phyloP scores from a whole-genome alignment of 129 eudicot genomes.

The Tanacetum coccineum region DNA sequence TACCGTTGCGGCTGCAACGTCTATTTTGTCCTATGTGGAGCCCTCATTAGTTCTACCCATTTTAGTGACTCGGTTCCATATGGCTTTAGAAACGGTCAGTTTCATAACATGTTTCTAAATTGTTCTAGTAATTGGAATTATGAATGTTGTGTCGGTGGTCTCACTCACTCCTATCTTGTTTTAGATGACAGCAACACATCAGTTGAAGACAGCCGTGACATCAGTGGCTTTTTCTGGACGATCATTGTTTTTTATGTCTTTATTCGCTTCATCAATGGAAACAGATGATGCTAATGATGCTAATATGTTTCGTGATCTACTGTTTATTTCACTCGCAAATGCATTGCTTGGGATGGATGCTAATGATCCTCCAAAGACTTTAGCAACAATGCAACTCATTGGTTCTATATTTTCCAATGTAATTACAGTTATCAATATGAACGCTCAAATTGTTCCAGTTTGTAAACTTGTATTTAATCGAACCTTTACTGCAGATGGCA shows the following conservation, averaged over 20 bases:
- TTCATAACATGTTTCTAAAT: background rate
- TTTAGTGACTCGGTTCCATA: constrained; percentile 81
- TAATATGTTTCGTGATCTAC: constrained; percentile 60
- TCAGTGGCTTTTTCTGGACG: constrained; percentile 93
- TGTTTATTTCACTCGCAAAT: constrained; percentile 78
- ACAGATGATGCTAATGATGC: constrained; percentile 37
- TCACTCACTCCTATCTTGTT: constrained; percentile 27
- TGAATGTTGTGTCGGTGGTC: background rate
- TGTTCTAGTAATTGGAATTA: too few species aligned
- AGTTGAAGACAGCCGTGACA: constrained; percentile 89
- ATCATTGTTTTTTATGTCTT: constrained; percentile 58
- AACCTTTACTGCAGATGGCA: constrained; percentile 59
- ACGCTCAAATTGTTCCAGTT: background rate
- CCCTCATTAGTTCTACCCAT: constrained; percentile 92
- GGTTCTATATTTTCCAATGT: constrained; percentile 96
- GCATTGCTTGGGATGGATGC: constrained; percentile 99
- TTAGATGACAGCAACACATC: constrained; percentile 99
- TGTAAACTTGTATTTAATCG: constrained; percentile 12
- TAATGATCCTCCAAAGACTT: constrained; percentile 97
- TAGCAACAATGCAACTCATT: constrained; percentile 97
- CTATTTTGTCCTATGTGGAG: constrained; percentile 82
- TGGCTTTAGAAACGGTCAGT: constrained; percentile 99
- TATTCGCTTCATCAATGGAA: constrained; percentile 42
- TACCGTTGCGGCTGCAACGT: constrained; percentile 91
- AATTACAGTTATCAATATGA: constrained; percentile 20